phyloP scores from a whole-genome alignment of 177 flowering plant species.

The Vitis hybrid region DNA sequence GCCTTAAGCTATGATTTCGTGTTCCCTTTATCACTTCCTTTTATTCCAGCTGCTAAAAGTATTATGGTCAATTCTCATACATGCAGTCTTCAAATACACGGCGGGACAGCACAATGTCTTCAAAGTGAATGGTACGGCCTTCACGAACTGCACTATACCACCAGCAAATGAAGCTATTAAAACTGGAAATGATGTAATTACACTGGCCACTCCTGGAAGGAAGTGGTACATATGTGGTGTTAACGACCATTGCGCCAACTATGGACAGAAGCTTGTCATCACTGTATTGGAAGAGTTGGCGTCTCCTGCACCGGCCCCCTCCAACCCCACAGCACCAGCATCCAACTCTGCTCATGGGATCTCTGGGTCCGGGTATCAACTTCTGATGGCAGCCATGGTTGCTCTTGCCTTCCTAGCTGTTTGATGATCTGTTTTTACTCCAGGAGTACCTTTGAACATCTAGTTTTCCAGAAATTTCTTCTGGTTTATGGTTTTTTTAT shows the following conservation, averaged over 20 bases:
- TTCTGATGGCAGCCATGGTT: no score
- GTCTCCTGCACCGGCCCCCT: no score
- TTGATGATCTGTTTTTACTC: no score
- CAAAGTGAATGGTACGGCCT: slow-evolving; percentile 25
- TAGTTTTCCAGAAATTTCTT: no score
- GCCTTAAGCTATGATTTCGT: no score
- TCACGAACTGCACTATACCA: slow-evolving; percentile 17
- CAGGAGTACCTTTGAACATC: no score
- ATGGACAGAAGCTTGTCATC: slow-evolving; percentile 12
- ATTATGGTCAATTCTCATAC: no score
- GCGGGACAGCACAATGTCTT: slow-evolving; percentile 25
- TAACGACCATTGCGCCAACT: slow-evolving; percentile 14
- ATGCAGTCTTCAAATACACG: slow-evolving; percentile 22
- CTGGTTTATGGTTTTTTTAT: no score
- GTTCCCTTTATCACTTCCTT: no score
- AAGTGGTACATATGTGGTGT: slow-evolving; percentile 38
- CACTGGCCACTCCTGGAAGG: slow-evolving; percentile 12
- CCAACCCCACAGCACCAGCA: no score
- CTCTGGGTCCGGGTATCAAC: neutral
- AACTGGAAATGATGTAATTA: slow-evolving; percentile 19
- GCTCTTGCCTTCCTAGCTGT: no score
- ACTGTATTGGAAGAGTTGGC: neutral
- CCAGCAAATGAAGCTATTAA: slow-evolving; percentile 3
- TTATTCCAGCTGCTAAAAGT: no score
- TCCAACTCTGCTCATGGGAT: neutral